Conservation (phyloP, 306 rosid genomes). For the Inga leiocalycina region DNA sequence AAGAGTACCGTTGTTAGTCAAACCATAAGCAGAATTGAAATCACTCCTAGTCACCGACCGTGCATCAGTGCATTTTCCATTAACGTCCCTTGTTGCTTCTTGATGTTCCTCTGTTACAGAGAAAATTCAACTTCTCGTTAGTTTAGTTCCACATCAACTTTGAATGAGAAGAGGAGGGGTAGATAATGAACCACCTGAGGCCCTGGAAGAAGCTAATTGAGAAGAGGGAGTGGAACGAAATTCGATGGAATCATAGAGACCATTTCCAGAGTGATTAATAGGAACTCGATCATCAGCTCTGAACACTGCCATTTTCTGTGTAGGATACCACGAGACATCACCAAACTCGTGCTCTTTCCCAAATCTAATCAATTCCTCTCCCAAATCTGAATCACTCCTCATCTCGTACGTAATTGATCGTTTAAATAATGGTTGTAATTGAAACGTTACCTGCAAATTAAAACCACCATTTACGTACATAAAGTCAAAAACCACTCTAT, state of each 20-base stretch:
- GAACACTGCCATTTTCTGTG: slow-evolving; percentile 48
- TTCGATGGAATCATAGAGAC: slow-evolving; percentile 43
- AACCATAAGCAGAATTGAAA: slow-evolving; percentile 45
- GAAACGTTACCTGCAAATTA: slow-evolving; percentile 52
- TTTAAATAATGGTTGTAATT: slow-evolving; percentile 58
- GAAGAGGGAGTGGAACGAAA: slow-evolving; percentile 45
- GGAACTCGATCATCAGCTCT: slow-evolving; percentile 53
- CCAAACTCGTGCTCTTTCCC: slow-evolving; percentile 57
- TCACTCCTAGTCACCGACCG: slow-evolving; percentile 24
- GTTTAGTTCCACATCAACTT: not conserved
- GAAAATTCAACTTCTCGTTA: not conserved
- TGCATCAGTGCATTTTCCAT: slow-evolving; percentile 51
- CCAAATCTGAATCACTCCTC: slow-evolving; percentile 49
- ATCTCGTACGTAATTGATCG: slow-evolving; percentile 47
- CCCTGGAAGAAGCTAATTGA: slow-evolving; percentile 29
- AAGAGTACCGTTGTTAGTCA: slow-evolving; percentile 52
- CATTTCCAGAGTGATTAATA: slow-evolving; percentile 43
- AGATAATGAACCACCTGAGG: slow-evolving; percentile 51
- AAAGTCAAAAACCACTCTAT: not conserved
- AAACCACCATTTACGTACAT: not conserved
- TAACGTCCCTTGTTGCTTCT: slow-evolving; percentile 45
- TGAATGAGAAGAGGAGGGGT: not conserved
- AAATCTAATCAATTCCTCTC: slow-evolving; percentile 42
- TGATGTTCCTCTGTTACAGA: slow-evolving; percentile 46
- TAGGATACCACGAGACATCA: slow-evolving; percentile 57